Evolutionary conservation across 768 basidiomycete species (phyloP).

Genomic region (Crepidotus variabilis): DNA sequence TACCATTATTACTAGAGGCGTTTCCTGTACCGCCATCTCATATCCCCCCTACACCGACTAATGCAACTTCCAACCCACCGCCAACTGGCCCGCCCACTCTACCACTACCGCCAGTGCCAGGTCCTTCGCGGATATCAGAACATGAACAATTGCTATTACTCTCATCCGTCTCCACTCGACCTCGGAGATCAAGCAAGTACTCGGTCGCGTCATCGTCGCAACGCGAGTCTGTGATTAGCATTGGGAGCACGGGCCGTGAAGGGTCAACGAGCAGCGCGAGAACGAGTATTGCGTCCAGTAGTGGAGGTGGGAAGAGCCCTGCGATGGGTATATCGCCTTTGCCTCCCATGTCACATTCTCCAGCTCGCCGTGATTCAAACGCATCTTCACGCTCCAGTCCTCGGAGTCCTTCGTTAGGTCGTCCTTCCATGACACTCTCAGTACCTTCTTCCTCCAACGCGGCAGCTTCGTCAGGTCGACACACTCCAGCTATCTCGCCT

Average conservation of each 20-base stretch:
- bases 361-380: neutral
- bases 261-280: conserved; percentile 2
- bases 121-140: conserved; percentile 52
- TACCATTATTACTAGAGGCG: conserved; percentile 32
- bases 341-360: neutral
- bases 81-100: conserved; percentile 52
- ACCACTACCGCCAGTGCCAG: conserved; percentile 66
- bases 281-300: neutral
- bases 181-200: conserved; percentile 21
- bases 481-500: conserved; percentile 17
- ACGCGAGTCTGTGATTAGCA: conserved; percentile 20
- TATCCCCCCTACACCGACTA: conserved; percentile 30
- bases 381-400: conserved; percentile 13
- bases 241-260: conserved; percentile 12
- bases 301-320: conserved; percentile 6
- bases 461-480: neutral
- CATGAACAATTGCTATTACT: conserved; percentile 41
- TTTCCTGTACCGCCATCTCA: conserved; percentile 40
- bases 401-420: conserved; percentile 17
- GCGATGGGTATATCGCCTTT: neutral
- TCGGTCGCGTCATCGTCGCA: conserved; percentile 13
- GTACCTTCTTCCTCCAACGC: conserved; percentile 23
- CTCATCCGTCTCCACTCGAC: conserved; percentile 10
- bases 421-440: neutral
- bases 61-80: conserved; percentile 46